These are phyloP conservation scores for Apiospora phragmitis DNA, from an alignment of 2,329 filamentous ascomycete genomes.

Conservation along the genomic window DNA sequence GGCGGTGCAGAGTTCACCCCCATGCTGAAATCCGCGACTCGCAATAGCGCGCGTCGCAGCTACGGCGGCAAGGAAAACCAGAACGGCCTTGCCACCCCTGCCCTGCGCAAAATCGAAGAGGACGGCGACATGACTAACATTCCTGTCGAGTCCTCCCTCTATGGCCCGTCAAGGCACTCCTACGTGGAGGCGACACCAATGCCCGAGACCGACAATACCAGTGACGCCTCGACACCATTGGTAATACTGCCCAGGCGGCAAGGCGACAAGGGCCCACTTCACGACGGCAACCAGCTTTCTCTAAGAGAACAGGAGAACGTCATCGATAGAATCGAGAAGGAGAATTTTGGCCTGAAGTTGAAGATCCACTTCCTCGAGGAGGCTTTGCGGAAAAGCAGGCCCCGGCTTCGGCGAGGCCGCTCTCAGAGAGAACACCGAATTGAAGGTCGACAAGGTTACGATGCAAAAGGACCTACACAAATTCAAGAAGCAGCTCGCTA, in stretches of 20 bases:
- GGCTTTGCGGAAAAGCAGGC: conserved; percentile 79
- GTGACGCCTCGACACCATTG: conserved; percentile 79
- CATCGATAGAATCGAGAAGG: conserved; percentile 95
- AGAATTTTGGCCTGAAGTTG: conserved; percentile 95
- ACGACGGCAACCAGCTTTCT: conserved; percentile 88
- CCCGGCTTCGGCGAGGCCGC: conserved; percentile 88
- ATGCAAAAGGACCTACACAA: conserved; percentile 85
- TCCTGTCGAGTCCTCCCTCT: conserved; percentile 70
- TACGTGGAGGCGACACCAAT: conserved; percentile 71
- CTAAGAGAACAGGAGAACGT: conserved; percentile 93
- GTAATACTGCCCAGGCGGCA: conserved; percentile 65
- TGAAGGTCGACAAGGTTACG: conserved; percentile 87
- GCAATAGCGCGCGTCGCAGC: conserved; percentile 66
- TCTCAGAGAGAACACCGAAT: conserved; percentile 90
- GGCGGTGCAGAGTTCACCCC: conserved; percentile 87
- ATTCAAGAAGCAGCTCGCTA: conserved; percentile 80
- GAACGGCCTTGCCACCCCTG: conserved; percentile 66
- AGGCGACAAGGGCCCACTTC: conserved; percentile 66
- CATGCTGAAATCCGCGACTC: conserved; percentile 77
- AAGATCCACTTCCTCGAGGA: conserved; percentile 98
- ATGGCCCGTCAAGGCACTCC: conserved; percentile 64
- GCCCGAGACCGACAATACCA: conserved; percentile 76
- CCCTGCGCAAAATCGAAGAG: conserved; percentile 64
- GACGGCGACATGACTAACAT: conserved; percentile 73
- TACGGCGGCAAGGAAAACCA: conserved; percentile 61